Evolutionary conservation across 2,329 filamentous ascomycete species (phyloP), one percentile per base, ranked within the genome.

Genomic region (Epichloe elymi): DNA sequence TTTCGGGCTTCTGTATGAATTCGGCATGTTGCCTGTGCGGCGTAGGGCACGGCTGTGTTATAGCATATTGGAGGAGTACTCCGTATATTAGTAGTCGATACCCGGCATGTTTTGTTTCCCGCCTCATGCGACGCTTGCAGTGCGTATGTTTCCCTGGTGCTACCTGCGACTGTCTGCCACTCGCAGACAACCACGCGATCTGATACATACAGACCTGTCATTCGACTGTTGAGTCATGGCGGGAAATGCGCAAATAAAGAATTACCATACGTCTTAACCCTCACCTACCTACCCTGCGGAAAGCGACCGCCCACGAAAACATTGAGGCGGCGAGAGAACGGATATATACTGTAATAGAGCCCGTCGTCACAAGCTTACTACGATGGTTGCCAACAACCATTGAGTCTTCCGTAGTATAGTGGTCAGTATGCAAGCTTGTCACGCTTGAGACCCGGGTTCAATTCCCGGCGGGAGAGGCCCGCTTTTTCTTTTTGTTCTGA

Each of bases 361-460:
- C 8, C 1, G 0, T 1, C 3, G 5, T 33, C 48, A 40, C 20
- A 40, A 23, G 17, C 45, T 5, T 12, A 49, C 57, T 59, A 60
- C 55, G 51, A 40, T 37, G 46, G 51, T 39, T 53, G 57, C 10
- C 30, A 37, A 58, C 55, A 51, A 36, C 39, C 37, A 43, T 43
- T 38, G 0, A 33, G 50, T 64, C 60, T 63, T 61, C 59, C 61
- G 60, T 63, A 63, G 59, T 64, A 63, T 64, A 64, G 62, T 64
- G 62, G 61, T 63, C 52, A 57, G 55, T 57, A 57, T 57, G 55
- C 54, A 54, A 56, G 55, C 55, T 57, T 57, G 54, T 57, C 55
- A 57, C 55, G 55, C 55, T 57, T 56, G 55, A 57, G 55, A 57
- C 55, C 55, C 55, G 55, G 55, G 55, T 57, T 57, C 55, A 57